phyloP scores from a whole-genome alignment of 495 filamentous ascomycete species.

The Articulospora tetracladia region DNA sequence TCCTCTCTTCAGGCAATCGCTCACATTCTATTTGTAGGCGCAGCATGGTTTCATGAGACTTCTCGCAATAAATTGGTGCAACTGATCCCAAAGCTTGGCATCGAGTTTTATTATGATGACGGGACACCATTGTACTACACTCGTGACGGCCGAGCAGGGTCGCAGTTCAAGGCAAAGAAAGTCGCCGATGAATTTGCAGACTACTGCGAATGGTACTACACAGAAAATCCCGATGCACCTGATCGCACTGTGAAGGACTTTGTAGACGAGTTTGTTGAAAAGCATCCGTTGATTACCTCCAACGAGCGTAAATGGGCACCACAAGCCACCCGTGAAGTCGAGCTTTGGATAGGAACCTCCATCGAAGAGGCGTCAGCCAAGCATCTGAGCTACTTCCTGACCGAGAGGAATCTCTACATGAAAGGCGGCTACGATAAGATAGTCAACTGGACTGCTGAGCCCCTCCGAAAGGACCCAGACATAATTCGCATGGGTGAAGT shows the following conservation, averaged over 20 bases:
- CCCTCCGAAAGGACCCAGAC: slow-evolving; percentile 12
- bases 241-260: slow-evolving; percentile 17
- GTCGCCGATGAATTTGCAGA: slow-evolving; percentile 22
- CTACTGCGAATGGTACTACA: slow-evolving; percentile 12
- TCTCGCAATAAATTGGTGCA: slow-evolving; percentile 20
- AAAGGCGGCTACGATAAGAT: slow-evolving; percentile 22
- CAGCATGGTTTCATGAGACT: slow-evolving; percentile 22
- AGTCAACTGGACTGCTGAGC: slow-evolving; percentile 18
- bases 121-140: slow-evolving; percentile 18
- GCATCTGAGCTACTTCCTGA: slow-evolving; percentile 18
- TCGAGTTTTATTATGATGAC: slow-evolving; percentile 20
- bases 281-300: slow-evolving; percentile 14
- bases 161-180: slow-evolving; percentile 22
- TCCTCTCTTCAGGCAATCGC: slow-evolving; percentile 11
- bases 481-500: slow-evolving; percentile 14
- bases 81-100: slow-evolving; percentile 17
- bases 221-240: slow-evolving; percentile 11
- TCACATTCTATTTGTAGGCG: slow-evolving; percentile 15
- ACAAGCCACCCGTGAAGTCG: slow-evolving; percentile 18
- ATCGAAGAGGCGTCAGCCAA: slow-evolving; percentile 18
- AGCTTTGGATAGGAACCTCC: slow-evolving; percentile 18
- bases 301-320: slow-evolving; percentile 18
- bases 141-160: slow-evolving; percentile 15
- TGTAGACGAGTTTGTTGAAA: slow-evolving; percentile 14
- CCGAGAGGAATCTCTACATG: slow-evolving; percentile 21